Conservation (phyloP, 805 yeast genomes). For the Schwanniomyces pseudopolymorphus region DNA sequence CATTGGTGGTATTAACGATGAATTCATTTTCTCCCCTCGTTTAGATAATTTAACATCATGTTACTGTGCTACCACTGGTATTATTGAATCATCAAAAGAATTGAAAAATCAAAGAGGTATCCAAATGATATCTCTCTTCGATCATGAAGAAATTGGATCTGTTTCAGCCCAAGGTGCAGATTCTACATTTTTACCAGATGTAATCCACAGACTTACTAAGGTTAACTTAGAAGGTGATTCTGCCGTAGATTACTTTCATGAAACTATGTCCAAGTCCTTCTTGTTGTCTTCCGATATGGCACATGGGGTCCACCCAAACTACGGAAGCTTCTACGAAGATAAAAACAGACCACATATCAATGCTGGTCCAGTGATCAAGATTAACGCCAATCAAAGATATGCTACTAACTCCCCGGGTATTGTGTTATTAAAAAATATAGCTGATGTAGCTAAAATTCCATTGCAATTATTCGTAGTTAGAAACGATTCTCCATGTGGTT, state of each 20-base stretch:
- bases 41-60: conserved; percentile 89
- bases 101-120: conserved; percentile 55
- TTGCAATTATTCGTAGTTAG: conserved; percentile 90
- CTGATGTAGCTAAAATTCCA: conserved; percentile 69
- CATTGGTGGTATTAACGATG: conserved; percentile 87
- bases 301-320: conserved; percentile 96
- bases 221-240: conserved; percentile 19
- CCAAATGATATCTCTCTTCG: conserved; percentile 79
- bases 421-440: conserved; percentile 71
- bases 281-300: conserved; percentile 94
- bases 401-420: conserved; percentile 92
- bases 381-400: conserved; percentile 94
- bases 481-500: conserved; percentile 92
- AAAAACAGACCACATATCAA: conserved; percentile 80
- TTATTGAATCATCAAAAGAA: conserved; percentile 51
- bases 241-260: conserved; percentile 36
- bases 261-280: conserved; percentile 74
- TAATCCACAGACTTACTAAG: conserved; percentile 63
- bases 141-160: conserved; percentile 96
- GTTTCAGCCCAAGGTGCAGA: conserved; percentile 95
- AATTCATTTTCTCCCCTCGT: conserved; percentile 88
- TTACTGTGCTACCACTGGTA: conserved; percentile 71
- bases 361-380: conserved; percentile 87
- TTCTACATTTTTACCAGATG: conserved; percentile 82
- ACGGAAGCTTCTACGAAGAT: conserved; percentile 70